Conservation (phyloP, 2,329 filamentous ascomycete genomes). For the Fusarium tuaranense region DNA sequence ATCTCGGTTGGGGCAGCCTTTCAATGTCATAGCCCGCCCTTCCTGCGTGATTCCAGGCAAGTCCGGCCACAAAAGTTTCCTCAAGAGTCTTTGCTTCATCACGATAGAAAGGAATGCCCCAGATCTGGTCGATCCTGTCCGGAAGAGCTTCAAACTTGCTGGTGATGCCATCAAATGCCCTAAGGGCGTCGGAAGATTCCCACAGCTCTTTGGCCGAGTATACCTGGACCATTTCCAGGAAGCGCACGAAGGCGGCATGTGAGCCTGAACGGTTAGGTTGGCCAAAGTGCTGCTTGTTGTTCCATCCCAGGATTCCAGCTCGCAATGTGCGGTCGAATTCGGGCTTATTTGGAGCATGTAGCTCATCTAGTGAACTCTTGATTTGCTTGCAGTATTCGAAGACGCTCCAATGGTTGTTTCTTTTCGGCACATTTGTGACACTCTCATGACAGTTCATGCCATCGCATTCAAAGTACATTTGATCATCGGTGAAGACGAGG, state of each 20-base stretch:
- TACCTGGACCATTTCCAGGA: not conserved
- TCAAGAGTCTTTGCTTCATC: not conserved
- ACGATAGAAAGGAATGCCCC: not conserved
- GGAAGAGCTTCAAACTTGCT: not conserved
- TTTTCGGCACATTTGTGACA: not conserved
- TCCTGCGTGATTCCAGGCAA: not conserved
- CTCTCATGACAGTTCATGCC: not conserved
- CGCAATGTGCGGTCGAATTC: not conserved
- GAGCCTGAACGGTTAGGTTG: not conserved
- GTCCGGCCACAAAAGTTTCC: not conserved
- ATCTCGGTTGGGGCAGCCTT: not conserved
- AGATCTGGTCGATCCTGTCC: not conserved
- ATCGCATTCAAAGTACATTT: conserved; percentile 2
- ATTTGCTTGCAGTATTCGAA: not conserved
- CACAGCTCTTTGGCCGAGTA: not conserved
- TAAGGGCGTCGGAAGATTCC: not conserved
- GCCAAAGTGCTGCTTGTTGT: not conserved
- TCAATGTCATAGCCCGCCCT: not conserved
- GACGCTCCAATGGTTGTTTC: not conserved
- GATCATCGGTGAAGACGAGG: not conserved
- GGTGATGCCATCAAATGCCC: not conserved
- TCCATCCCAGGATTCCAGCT: not conserved
- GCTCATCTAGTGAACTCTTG: not conserved
- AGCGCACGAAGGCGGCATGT: not conserved
- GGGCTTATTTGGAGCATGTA: not conserved